Evolutionary conservation across 805 yeast species (phyloP).

Genomic region (Kuraishia floccosa): DNA sequence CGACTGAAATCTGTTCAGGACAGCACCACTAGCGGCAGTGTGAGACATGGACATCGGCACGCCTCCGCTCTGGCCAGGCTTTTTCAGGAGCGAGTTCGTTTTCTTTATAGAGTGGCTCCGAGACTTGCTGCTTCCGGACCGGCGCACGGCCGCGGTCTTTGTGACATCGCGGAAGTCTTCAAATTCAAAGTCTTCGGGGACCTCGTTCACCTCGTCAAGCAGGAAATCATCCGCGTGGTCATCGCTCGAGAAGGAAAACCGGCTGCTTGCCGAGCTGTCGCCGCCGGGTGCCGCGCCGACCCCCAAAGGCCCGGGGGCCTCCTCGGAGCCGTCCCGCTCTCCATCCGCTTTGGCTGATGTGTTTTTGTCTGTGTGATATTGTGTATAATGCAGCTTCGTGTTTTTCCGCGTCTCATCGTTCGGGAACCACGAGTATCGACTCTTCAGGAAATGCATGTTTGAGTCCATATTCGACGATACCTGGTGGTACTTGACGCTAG

Average conservation of each 20-base stretch:
- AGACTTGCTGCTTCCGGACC: too few species aligned
- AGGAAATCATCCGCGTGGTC: slow-evolving; percentile 11
- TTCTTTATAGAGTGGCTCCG: not conserved
- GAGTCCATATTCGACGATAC: slow-evolving; percentile 7
- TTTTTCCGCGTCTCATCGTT: slow-evolving; percentile 11
- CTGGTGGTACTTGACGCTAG: slow-evolving; percentile 10
- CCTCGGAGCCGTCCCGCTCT: not conserved
- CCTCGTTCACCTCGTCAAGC: slow-evolving; percentile 21
- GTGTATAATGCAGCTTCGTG: too few species aligned
- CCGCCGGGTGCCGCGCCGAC: not conserved
- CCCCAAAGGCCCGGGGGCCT: not conserved
- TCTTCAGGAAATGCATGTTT: slow-evolving; percentile 10
- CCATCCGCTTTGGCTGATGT: not conserved
- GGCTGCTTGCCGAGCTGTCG: not conserved
- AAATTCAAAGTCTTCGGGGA: slow-evolving; percentile 24
- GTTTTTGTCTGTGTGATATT: too few species aligned
- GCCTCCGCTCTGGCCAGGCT: too few species aligned
- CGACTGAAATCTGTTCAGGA: slow-evolving; percentile 8
- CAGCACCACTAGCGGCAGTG: slow-evolving; percentile 1
- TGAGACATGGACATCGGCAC: too few species aligned
- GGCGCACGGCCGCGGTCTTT: not conserved
- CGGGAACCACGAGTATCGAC: slow-evolving; percentile 17
- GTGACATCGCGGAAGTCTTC: slow-evolving; percentile 3
- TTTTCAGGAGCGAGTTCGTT: not conserved
- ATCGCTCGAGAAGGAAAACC: not conserved